Conservation (phyloP, 148 eudicot genomes). For the Cornus florida region DNA sequence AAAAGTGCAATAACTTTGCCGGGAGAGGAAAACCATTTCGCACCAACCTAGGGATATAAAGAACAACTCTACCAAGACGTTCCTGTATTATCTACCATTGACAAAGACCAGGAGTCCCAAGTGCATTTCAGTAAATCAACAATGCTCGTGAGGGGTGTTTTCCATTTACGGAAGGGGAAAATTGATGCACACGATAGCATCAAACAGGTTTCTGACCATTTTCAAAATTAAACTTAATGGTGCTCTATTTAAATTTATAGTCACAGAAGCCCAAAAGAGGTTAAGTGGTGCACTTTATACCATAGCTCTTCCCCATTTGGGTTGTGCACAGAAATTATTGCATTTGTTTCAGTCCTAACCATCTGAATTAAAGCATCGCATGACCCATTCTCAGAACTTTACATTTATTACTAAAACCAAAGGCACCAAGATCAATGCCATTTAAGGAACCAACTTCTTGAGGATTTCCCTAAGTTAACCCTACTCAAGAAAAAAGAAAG, state of each 20-base stretch:
- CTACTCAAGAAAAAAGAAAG: not conserved
- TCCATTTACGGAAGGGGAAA: no score
- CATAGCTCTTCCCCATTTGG: not conserved
- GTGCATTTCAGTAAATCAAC: no score
- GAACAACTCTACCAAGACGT: no score
- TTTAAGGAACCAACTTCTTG: not conserved
- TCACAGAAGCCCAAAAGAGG: not conserved
- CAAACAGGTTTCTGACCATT: no score
- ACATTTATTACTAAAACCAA: not conserved
- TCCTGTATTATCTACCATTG: no score
- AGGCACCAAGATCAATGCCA: not conserved
- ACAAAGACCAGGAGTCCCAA: no score
- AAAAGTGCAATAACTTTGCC: no score
- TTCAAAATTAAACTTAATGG: not conserved
- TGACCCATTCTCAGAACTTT: not conserved
- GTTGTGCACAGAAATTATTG: not conserved
- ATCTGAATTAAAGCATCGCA: not conserved
- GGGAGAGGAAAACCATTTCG: no score
- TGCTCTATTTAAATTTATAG: not conserved
- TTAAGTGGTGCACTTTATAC: not conserved
- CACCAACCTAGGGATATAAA: no score
- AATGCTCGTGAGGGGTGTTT: no score
- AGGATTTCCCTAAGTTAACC: not conserved
- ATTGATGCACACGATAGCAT: no score
- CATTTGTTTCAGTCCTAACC: not conserved